These are phyloP conservation scores for Podospora didyma DNA, from an alignment of 495 filamentous ascomycete genomes.

Conservation along the genomic window DNA sequence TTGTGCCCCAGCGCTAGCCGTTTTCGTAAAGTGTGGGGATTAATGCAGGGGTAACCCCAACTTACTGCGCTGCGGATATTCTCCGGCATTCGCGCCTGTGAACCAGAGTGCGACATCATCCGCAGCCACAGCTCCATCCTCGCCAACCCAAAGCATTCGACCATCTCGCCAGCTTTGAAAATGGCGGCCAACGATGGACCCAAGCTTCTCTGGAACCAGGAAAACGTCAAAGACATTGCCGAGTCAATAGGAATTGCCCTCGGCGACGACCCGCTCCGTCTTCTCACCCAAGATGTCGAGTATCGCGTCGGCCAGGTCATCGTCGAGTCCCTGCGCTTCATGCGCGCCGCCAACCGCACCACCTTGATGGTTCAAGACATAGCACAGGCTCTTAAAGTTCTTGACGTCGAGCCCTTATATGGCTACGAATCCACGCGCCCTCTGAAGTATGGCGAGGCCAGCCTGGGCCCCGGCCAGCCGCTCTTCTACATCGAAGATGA, in stretches of 20 bases:
- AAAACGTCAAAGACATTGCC: conserved; percentile 90
- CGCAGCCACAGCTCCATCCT: no score
- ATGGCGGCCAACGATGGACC: conserved; percentile 28
- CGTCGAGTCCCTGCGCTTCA: conserved; percentile 88
- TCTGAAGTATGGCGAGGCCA: conserved; percentile 87
- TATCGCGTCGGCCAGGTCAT: conserved; percentile 89
- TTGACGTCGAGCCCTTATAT: conserved; percentile 92
- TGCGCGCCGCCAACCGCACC: conserved; percentile 83
- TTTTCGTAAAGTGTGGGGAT: no score
- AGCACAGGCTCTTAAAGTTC: conserved; percentile 71
- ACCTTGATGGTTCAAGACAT: conserved; percentile 82
- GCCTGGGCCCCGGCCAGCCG: conserved; percentile 88
- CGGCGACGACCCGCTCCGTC: conserved; percentile 74
- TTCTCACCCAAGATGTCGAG: conserved; percentile 88
- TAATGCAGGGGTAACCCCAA: no score
- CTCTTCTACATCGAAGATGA: conserved; percentile 98
- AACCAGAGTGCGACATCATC: no score
- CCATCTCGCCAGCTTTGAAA: not conserved
- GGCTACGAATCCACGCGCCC: conserved; percentile 89
- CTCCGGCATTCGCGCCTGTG: no score
- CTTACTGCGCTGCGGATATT: no score
- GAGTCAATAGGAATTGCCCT: conserved; percentile 89
- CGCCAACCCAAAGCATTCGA: no score
- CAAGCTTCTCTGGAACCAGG: conserved; percentile 81
- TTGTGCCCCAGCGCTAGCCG: no score